These are phyloP conservation scores for Linum usitatissimum DNA, from an alignment of 345 rosid species.

Conservation along the genomic window DNA sequence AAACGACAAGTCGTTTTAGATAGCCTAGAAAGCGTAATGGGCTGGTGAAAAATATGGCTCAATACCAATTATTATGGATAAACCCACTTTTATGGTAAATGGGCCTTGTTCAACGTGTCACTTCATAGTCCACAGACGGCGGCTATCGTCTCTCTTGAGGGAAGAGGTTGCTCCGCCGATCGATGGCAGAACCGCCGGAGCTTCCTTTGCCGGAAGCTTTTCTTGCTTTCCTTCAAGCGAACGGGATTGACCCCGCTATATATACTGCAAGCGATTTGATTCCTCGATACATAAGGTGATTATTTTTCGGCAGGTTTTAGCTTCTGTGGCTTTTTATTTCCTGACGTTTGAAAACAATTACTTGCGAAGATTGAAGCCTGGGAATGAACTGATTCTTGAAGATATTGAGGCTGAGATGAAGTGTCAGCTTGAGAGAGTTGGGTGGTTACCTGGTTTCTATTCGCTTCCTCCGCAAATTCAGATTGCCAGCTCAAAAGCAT, in stretches of 20 bases:
- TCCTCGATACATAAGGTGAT: conserved; percentile 77
- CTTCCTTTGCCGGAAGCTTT: conserved; percentile 52
- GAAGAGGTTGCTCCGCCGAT: neutral
- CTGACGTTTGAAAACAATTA: neutral
- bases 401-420: conserved; percentile 57
- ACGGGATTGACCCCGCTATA: conserved; percentile 65
- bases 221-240: conserved; percentile 46
- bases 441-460: conserved; percentile 70
- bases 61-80: too few relatives aligned
- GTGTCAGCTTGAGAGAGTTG: conserved; percentile 54
- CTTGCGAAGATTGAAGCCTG: conserved; percentile 62
- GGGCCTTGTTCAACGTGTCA: neutral
- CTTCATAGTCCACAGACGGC: neutral
- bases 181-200: conserved; percentile 37
- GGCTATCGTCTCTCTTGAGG: neutral
- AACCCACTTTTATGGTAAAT: too few relatives aligned
- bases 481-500: conserved; percentile 61
- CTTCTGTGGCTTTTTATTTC: conserved; percentile 3
- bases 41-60: neutral
- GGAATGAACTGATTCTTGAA: conserved; percentile 32
- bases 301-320: neutral
- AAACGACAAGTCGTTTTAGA: neutral
- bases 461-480: conserved; percentile 60
- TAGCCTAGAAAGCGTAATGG: neutral
- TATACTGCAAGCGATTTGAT: conserved; percentile 38